A percentile compares a stretch with the other conserved stretches of the same genome.
phyloP scores from a whole-genome alignment of 805 yeast species.

The Barnettozyma vustinii region DNA sequence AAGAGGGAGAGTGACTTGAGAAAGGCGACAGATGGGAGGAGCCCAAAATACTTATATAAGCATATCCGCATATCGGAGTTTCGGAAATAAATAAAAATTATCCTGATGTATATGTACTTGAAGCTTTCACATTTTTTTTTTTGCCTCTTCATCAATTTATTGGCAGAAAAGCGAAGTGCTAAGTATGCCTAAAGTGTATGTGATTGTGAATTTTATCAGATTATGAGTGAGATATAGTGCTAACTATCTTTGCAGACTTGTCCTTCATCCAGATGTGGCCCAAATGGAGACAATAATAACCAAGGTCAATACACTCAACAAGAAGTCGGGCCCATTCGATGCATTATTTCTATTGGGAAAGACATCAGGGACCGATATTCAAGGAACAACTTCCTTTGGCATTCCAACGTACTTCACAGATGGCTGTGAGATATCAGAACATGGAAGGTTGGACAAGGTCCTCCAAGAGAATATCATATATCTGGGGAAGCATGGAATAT shows the following conservation, averaged over 20 bases:
- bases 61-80: not conserved
- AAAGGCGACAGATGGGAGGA: not conserved
- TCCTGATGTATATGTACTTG: not conserved
- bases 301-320: constrained; percentile 44
- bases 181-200: constrained; percentile 16
- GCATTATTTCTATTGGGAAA: constrained; percentile 50
- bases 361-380: constrained; percentile 13
- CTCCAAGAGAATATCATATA: constrained; percentile 6
- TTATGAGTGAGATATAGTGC: not conserved
- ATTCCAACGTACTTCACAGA: constrained; percentile 21
- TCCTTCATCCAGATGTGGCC: constrained; percentile 17
- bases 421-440: constrained; percentile 15
- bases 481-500: constrained; percentile 29
- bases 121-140: not conserved
- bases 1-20: not conserved
- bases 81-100: not conserved
- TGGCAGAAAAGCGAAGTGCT: not conserved
- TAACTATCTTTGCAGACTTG: constrained; percentile 8
- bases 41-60: not conserved
- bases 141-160: not conserved
- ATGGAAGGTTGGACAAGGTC: not conserved
- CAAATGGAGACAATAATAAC: constrained; percentile 30
- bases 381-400: constrained; percentile 2
- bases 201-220: not conserved
- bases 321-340: constrained; percentile 64